These are phyloP conservation scores for Tetrahymena elliotti DNA, from an alignment of 73 alveolate species.

Conservation along the genomic window DNA sequence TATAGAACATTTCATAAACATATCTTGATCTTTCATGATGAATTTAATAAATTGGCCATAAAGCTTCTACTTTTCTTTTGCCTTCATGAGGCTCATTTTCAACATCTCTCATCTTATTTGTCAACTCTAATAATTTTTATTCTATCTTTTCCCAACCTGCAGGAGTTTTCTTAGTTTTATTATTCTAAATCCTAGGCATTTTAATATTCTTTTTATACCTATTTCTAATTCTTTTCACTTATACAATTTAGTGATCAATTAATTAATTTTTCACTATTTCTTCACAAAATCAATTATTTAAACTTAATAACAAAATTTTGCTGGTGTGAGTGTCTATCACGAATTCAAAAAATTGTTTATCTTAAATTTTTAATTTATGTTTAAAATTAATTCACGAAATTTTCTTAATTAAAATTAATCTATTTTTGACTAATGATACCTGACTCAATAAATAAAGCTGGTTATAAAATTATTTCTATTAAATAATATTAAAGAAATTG, in stretches of 20 bases:
- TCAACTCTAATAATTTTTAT: conserved; percentile 75
- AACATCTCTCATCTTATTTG: conserved; percentile 84
- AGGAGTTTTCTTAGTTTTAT: conserved; percentile 87
- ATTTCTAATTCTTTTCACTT: not conserved
- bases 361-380: no score
- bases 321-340: not conserved
- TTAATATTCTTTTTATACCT: not conserved
- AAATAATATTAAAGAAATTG: no score
- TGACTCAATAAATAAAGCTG: no score
- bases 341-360: not conserved
- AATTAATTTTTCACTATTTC: not conserved
- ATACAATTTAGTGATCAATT: not conserved
- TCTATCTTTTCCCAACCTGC: conserved; percentile 93
- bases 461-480: no score
- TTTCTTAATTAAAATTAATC: no score
- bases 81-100: conserved; percentile 95
- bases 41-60: conserved; percentile 92
- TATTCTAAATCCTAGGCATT: conserved; percentile 91
- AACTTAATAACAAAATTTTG: no score
- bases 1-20: conserved; percentile 80
- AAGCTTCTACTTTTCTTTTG: conserved; percentile 87
- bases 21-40: conserved; percentile 95
- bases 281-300: no score
- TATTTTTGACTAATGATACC: no score
- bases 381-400: no score